phyloP scores from a whole-genome alignment of 768 basidiomycete genomes.

The Boletus patriciae region DNA sequence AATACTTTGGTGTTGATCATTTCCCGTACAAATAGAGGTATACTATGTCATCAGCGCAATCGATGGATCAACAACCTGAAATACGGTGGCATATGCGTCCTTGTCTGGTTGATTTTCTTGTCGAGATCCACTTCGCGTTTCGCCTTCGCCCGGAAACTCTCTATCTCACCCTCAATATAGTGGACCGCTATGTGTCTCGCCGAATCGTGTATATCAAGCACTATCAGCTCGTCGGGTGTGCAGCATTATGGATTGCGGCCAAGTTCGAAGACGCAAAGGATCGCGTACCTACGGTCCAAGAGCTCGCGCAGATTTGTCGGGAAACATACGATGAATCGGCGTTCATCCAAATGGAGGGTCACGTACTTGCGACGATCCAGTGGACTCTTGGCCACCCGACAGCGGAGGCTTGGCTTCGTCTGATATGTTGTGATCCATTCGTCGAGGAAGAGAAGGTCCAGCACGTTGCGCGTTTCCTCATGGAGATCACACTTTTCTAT shows the following conservation, averaged over 20 bases:
- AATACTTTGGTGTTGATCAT: constrained; percentile 8
- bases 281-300: constrained; percentile 93
- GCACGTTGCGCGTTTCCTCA: constrained; percentile 94
- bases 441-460: constrained; percentile 89
- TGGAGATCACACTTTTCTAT: constrained; percentile 99
- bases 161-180: constrained; percentile 97
- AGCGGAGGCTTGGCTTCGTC: constrained; percentile 94
- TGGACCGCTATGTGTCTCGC: constrained; percentile 98
- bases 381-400: constrained; percentile 98
- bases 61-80: constrained; percentile 99
- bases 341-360: constrained; percentile 99
- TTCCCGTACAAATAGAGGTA: constrained; percentile 47
- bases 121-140: constrained; percentile 98
- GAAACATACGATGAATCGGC: constrained; percentile 96
- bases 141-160: constrained; percentile 97
- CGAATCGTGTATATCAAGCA: constrained; percentile 99
- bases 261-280: constrained; percentile 99
- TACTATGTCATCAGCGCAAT: constrained; percentile 89
- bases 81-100: constrained; percentile 99
- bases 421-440: constrained; percentile 71
- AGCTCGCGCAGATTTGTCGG: constrained; percentile 92
- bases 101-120: constrained; percentile 96
- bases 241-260: constrained; percentile 97
- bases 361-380: constrained; percentile 92
- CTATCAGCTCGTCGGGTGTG: constrained; percentile 98